Evolutionary conservation across 306 rosid genomes (phyloP).

Genomic region (Vicia villosa): DNA sequence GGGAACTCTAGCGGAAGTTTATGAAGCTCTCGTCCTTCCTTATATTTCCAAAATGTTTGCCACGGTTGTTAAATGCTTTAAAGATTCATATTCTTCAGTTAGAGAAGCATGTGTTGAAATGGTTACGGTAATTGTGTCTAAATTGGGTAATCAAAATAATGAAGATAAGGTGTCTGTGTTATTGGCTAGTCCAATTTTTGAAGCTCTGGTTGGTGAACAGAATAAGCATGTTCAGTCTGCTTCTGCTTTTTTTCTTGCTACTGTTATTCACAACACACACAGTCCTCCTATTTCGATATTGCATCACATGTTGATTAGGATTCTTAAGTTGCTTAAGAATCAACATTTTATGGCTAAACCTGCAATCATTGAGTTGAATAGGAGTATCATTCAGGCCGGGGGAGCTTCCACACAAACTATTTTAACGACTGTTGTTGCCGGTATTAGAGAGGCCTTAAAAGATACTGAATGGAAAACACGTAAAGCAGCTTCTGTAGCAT

Average conservation of each 20-base stretch:
- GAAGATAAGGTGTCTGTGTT: constrained; percentile 52
- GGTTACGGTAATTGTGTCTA: constrained; percentile 51
- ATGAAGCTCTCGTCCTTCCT: constrained; percentile 45
- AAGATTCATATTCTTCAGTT: constrained; percentile 66
- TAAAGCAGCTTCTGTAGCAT: constrained; percentile 77
- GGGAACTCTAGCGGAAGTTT: constrained; percentile 46
- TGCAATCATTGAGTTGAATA: constrained; percentile 63
- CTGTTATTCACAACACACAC: constrained; percentile 56
- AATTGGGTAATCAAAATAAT: constrained; percentile 35
- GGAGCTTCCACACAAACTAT: constrained; percentile 72
- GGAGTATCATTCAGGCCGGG: constrained; percentile 76
- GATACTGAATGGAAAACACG: constrained; percentile 85
- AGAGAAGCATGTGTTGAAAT: constrained; percentile 75
- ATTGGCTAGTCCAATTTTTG: constrained; percentile 67
- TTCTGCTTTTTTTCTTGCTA: constrained; percentile 68
- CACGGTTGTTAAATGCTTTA: constrained; percentile 69
- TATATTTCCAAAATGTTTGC: constrained; percentile 67
- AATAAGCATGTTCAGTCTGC: constrained; percentile 72
- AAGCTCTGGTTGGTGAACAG: constrained; percentile 75
- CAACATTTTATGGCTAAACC: constrained; percentile 84
- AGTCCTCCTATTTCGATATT: constrained; percentile 64
- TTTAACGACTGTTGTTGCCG: constrained; percentile 58
- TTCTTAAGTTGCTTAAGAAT: constrained; percentile 70
- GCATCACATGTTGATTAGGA: constrained; percentile 64
- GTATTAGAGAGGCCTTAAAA: constrained; percentile 71